phyloP scores from a whole-genome alignment of 139 green algal species.

The Eudorina sp. region DNA sequence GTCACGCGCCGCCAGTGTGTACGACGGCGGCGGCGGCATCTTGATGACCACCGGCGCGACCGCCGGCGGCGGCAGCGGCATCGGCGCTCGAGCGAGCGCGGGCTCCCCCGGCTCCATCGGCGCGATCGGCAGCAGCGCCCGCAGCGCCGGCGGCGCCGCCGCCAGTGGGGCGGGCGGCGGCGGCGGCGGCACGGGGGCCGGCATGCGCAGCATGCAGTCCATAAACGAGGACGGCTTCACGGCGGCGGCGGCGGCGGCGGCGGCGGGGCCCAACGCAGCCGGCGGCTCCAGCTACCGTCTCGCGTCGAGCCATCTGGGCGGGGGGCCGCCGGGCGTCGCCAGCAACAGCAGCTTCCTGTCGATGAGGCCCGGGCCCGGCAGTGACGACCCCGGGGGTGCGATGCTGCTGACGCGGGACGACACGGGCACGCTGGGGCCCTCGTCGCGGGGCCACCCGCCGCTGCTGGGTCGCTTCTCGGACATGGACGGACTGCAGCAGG shows the following conservation, averaged over 20 bases:
- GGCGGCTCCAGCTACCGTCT: slow-evolving; percentile 37
- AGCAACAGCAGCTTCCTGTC: slow-evolving; percentile 13
- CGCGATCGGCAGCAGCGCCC: background rate
- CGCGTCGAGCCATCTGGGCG: slow-evolving; percentile 12
- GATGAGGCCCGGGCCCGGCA: background rate
- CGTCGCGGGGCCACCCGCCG: background rate
- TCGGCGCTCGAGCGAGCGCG: background rate
- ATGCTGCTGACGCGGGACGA: slow-evolving; percentile 21
- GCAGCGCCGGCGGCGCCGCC: background rate
- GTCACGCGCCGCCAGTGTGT: background rate
- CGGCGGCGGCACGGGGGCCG: too few species aligned
- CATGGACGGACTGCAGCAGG: background rate
- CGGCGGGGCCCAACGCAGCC: background rate
- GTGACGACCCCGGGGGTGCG: background rate
- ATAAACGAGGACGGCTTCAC: slow-evolving; percentile 15
- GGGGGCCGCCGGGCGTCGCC: background rate
- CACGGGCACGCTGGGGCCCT: slow-evolving; percentile 24
- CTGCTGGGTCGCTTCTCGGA: background rate
- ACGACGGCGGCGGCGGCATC: slow-evolving; percentile 15
- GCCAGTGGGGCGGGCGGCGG: background rate
- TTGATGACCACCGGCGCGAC: background rate
- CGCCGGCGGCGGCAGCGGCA: background rate
- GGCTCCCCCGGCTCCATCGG: background rate
- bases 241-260: background rate
- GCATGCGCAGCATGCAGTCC: slow-evolving; percentile 23